Evolutionary conservation across 495 filamentous ascomycete species (phyloP), one percentile per base, ranked within the genome.

Genomic region (Hapsidospora chrysogenum): DNA sequence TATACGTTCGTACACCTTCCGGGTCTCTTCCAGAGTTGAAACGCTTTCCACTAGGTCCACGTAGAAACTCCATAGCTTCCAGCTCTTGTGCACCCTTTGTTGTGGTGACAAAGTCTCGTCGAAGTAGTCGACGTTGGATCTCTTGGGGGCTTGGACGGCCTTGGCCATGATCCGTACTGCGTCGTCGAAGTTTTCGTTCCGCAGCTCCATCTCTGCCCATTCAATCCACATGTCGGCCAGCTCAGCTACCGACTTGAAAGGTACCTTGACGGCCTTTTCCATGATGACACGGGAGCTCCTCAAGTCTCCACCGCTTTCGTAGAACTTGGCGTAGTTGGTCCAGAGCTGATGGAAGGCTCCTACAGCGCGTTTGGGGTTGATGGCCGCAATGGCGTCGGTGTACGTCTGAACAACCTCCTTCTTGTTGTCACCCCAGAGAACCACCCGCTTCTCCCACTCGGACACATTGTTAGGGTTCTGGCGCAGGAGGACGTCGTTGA

Each of bases 61-160:
- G 47, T 99, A 99, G 67, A 96, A 99, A 63, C 82, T 89, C 89
- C 89, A 99, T 10, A 99, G 58, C 54, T 96, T 99, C 92, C 92
- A 99, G 51, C 84, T 92, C 66, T 96, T 99, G 58, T 99, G 92
- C 6, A 99, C 80, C 38, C 92, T 72, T 55, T 96, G 89, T 52
- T 96, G 92, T 8, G 92, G 87, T 4, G 83, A 82, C 6, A 99
- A 63, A 0, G 71, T 82, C 52, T 99, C 92, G 54, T 99, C 89
- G 45, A 95, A 99, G 52, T 95, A 99, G 57, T 99, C 92, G 16
- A 96, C 89, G 1, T 74, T 92, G 13, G 85, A 94, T 41, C 81
- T 69, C 57, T 95, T 96, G 1, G 89, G 86, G 11, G 89, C 84
- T 54, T 92, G 85, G 9, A 86, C 87, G 9, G 89, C 89, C 52